Evolutionary conservation across 495 filamentous ascomycete species (phyloP).

Genomic region (Penicillium canescens): DNA sequence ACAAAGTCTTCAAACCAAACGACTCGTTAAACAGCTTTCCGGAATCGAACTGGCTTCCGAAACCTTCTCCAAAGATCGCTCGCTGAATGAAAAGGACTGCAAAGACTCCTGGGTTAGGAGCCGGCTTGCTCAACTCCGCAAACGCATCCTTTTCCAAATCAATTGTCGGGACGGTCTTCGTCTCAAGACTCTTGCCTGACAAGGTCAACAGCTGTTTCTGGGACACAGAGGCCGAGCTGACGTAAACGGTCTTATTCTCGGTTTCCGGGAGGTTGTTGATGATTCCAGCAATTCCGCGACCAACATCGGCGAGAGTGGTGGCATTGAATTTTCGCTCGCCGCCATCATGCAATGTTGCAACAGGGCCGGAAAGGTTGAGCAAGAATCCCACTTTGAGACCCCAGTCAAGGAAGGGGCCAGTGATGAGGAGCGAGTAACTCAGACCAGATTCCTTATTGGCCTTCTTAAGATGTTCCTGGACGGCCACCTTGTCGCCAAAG

Average conservation of each 20-base stretch:
- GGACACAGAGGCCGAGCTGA: slow-evolving; percentile 51
- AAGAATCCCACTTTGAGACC: slow-evolving; percentile 37
- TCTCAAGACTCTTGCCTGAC: slow-evolving; percentile 50
- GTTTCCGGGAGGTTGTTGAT: slow-evolving; percentile 54
- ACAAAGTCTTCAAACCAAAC: slow-evolving; percentile 35
- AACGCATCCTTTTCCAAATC: slow-evolving; percentile 44
- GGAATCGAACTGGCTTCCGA: slow-evolving; percentile 34
- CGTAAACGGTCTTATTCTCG: slow-evolving; percentile 50
- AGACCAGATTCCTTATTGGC: slow-evolving; percentile 35
- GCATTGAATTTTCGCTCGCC: slow-evolving; percentile 50
- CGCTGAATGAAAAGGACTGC: slow-evolving; percentile 39
- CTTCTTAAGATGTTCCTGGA: slow-evolving; percentile 50
- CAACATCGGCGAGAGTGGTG: slow-evolving; percentile 49
- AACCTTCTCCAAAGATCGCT: slow-evolving; percentile 44
- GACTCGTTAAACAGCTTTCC: slow-evolving; percentile 35
- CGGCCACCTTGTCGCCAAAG: slow-evolving; percentile 47
- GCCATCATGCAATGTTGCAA: slow-evolving; percentile 50
- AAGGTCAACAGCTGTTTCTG: slow-evolving; percentile 54
- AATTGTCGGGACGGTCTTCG: slow-evolving; percentile 31
- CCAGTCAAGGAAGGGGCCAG: slow-evolving; percentile 55
- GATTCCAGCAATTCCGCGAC: slow-evolving; percentile 46
- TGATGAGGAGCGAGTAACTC: slow-evolving; percentile 52
- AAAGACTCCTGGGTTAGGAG: slow-evolving; percentile 34
- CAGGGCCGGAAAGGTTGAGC: slow-evolving; percentile 45
- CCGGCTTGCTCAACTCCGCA: slow-evolving; percentile 36